Base-by-base conservation (phyloP, 2,329 filamentous ascomycete species). In the Xylaria polymorpha region DNA sequence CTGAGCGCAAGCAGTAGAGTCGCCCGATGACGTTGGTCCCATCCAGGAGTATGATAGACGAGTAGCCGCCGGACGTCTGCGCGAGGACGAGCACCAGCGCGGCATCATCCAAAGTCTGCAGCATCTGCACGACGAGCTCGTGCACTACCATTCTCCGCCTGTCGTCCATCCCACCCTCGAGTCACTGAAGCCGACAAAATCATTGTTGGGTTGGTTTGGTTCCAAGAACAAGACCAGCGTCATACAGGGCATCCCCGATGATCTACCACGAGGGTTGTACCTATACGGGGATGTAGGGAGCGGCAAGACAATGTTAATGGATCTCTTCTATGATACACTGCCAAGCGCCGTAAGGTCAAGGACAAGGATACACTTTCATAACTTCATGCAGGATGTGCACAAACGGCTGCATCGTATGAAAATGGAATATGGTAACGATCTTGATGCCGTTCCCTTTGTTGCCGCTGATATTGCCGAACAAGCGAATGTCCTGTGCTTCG, bases 261-360 rank as follows among this genome's bases (percentile, higher is more conserved):
- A 91, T 71, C 84, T 98, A 0, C 96, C 96, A 0, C 92, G 93
- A 73, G 96, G 96, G 0, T 82, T 99, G 39, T 99, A 99, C 81
- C 91, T 99, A 80, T 98, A 93, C 77, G 96, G 96, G 67, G 96
- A 99, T 79, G 96, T 99, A 1, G 96, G 96, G 48, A 97, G 94
- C 76, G 96, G 96, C 71, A 99, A 99, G 86, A 99, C 96, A 2
- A 99, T 99, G 96, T 85, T 99, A 78, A 99, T 99, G 96, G 95
- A 99, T 79, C 85, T 99, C 59, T 98, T 98, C 81, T 97, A 94
- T 83, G 94, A 98, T 72, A 98, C 95, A 0, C 84, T 98, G 25
- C 96, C 96, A 0, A 80, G 84, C 18, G 91, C 91, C 68, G 94
- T 98, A 72, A 87, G 85, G 66, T 89, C 90, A 39, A 98, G 97